Percentiles rank a stretch among this genome's conserved stretches.
These are phyloP conservation scores for Saturnispora bothae DNA, from an alignment of 805 yeast genomes.

Conservation along the genomic window DNA sequence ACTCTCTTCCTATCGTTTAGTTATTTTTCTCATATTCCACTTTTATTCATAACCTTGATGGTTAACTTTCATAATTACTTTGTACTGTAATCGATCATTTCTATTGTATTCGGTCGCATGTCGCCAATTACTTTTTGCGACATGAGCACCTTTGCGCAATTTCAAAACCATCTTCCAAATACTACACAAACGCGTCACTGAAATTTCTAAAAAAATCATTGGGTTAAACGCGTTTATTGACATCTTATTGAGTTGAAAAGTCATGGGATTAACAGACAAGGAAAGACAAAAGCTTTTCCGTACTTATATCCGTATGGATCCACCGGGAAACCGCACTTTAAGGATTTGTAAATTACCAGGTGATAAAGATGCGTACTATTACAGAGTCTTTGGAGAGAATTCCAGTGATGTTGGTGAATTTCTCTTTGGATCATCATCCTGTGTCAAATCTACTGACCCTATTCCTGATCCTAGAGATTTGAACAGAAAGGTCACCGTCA, in stretches of 20 bases:
- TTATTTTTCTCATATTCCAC: not conserved
- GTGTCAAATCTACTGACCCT: conserved; percentile 39
- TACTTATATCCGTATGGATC: conserved; percentile 35
- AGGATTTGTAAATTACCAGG: conserved; percentile 41
- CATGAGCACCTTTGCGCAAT: no score
- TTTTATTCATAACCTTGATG: not conserved
- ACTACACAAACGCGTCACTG: not conserved
- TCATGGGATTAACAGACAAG: conserved; percentile 19
- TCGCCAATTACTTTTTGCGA: no score
- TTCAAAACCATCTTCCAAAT: no score
- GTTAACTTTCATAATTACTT: no score
- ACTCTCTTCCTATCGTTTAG: not conserved
- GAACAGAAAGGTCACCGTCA: conserved; percentile 29
- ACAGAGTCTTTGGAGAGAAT: conserved; percentile 60
- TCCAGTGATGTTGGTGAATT: conserved; percentile 76
- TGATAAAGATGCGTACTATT: conserved; percentile 67
- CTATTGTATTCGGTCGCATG: no score
- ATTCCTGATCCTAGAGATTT: conserved; percentile 28
- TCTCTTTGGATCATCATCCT: conserved; percentile 76
- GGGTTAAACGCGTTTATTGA: conserved; percentile 1
- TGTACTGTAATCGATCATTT: no score
- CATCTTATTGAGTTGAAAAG: conserved; percentile 23
- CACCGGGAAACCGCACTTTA: conserved; percentile 40
- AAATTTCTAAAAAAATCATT: not conserved
- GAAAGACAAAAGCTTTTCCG: conserved; percentile 8